These are phyloP conservation scores for Uronychia setigera DNA, from an alignment of 73 alveolate species.

Conservation along the genomic window DNA sequence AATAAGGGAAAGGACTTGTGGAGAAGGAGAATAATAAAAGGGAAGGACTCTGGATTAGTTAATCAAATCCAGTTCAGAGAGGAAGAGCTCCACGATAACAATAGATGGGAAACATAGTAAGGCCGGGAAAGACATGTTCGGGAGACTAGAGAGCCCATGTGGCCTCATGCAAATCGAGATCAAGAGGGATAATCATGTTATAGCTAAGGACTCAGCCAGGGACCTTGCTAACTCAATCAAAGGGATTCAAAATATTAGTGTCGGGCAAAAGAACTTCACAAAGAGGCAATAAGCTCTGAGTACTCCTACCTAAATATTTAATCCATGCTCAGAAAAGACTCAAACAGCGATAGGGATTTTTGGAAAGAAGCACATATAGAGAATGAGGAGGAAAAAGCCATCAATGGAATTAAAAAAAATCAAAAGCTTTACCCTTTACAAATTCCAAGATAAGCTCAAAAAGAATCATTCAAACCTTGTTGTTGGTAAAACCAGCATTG, in stretches of 20 bases:
- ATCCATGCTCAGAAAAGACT: not conserved
- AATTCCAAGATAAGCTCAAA: not conserved
- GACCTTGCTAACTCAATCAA: not conserved
- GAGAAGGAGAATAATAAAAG: too few species aligned
- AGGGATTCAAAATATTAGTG: not conserved
- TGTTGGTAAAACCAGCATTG: not conserved
- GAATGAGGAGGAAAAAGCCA: not conserved
- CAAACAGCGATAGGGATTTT: not conserved
- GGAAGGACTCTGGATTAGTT: too few species aligned
- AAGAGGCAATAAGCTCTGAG: not conserved
- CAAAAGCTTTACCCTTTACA: not conserved
- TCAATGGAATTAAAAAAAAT: not conserved
- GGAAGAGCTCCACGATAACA: too few species aligned
- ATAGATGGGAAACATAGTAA: too few species aligned
- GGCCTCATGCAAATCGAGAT: not conserved
- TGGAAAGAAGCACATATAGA: not conserved
- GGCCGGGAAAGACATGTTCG: too few species aligned
- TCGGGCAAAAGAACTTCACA: not conserved
- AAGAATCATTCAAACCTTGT: not conserved
- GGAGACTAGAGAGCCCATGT: constrained; percentile 1
- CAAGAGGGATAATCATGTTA: not conserved
- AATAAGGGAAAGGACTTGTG: too few species aligned
- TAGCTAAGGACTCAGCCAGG: not conserved
- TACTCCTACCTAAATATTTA: not conserved
- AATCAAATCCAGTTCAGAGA: too few species aligned